Conservation (phyloP, 2,329 filamentous ascomycete genomes). For the Sordariomycetes sp. region DNA sequence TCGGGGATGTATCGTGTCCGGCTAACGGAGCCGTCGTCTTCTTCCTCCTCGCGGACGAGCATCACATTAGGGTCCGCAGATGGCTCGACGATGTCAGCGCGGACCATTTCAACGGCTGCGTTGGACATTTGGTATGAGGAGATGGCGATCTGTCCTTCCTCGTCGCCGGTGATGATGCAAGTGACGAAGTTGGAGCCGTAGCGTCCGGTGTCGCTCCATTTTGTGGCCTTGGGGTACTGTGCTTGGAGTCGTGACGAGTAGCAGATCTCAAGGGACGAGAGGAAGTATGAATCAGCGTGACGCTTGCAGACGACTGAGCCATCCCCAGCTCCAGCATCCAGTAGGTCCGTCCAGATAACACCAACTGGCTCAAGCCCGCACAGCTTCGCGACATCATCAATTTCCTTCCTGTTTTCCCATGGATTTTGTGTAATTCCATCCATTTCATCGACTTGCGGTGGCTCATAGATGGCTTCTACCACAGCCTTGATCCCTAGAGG, state of each 20-base stretch:
- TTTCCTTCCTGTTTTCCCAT: slow-evolving; percentile 76
- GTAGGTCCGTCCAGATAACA: slow-evolving; percentile 87
- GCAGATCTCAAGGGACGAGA: slow-evolving; percentile 84
- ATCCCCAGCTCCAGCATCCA: slow-evolving; percentile 72
- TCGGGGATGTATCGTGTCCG: slow-evolving; percentile 88
- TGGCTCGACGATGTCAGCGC: slow-evolving; percentile 88
- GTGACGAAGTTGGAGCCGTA: slow-evolving; percentile 98
- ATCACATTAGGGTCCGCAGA: slow-evolving; percentile 89
- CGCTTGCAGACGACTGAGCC: slow-evolving; percentile 90
- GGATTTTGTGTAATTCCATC: slow-evolving; percentile 80
- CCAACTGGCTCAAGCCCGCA: slow-evolving; percentile 86
- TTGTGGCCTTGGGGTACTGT: slow-evolving; percentile 78
- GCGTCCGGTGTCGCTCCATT: slow-evolving; percentile 90
- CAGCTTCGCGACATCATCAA: slow-evolving; percentile 70
- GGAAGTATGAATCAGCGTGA: slow-evolving; percentile 88
- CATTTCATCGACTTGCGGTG: slow-evolving; percentile 78
- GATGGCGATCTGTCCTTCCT: slow-evolving; percentile 78
- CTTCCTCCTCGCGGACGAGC: slow-evolving; percentile 88
- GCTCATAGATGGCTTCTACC: slow-evolving; percentile 95
- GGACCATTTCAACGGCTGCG: slow-evolving; percentile 92
- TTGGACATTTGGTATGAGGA: slow-evolving; percentile 93
- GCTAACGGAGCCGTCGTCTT: slow-evolving; percentile 61
- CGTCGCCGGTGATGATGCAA: slow-evolving; percentile 89
- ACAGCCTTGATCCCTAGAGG: slow-evolving; percentile 91
- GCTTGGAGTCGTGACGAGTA: slow-evolving; percentile 86